phyloP scores from a whole-genome alignment of 2,329 filamentous ascomycete species.

The Mycogone perniciosa region DNA sequence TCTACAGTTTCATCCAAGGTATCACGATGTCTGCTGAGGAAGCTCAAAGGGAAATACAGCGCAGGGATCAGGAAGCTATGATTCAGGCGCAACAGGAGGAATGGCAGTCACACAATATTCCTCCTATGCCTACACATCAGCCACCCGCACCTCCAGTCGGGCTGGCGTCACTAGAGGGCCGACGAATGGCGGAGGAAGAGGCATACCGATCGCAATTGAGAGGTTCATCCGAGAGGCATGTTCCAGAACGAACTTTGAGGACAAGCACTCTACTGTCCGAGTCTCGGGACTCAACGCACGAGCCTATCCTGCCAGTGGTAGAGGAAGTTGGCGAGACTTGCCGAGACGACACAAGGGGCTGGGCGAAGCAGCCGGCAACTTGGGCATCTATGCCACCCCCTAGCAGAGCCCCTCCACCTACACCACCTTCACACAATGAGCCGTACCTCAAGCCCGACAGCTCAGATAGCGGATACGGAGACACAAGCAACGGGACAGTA shows the following conservation, averaged over 20 bases:
- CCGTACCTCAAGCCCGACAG: constrained; percentile 36
- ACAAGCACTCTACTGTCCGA: constrained; percentile 29
- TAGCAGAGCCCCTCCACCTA: constrained; percentile 35
- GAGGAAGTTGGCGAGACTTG: constrained; percentile 80
- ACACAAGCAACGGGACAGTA: constrained; percentile 27
- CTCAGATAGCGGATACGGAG: constrained; percentile 42
- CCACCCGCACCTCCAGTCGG: constrained; percentile 35
- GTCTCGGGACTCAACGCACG: constrained; percentile 53
- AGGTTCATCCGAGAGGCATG: constrained; percentile 38
- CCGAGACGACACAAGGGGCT: constrained; percentile 37
- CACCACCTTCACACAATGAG: constrained; percentile 28
- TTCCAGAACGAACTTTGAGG: constrained; percentile 55
- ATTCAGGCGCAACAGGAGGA: constrained; percentile 29
- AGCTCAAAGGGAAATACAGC: constrained; percentile 58
- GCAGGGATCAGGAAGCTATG: constrained; percentile 55
- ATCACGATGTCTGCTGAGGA: constrained; percentile 89
- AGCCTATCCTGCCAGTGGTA: constrained; percentile 66
- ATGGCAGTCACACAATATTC: constrained; percentile 35
- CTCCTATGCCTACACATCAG: constrained; percentile 41
- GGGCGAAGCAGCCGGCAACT: constrained; percentile 36
- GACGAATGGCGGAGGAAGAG: constrained; percentile 35
- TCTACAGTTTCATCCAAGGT: constrained; percentile 83
- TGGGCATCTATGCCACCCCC: constrained; percentile 36
- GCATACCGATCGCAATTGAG: constrained; percentile 29
- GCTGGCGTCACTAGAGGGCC: constrained; percentile 30